Base-by-base conservation (phyloP, 2,329 filamentous ascomycete species). In the Fusarium longipes region DNA sequence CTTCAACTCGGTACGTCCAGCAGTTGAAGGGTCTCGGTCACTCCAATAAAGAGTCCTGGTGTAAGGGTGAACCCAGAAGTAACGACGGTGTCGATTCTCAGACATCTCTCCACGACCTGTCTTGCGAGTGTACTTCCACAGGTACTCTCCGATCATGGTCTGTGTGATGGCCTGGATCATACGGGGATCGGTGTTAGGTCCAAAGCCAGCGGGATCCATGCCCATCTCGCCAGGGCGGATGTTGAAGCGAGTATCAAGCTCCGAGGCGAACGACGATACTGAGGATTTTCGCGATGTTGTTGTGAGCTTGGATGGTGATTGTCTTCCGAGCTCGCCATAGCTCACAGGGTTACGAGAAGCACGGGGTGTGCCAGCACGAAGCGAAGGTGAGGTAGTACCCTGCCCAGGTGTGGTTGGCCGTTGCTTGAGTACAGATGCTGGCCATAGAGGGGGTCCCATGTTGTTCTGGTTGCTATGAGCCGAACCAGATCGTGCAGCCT, bases 151-250 rank as follows among this genome's bases (percentile, higher is more conserved):
- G 75, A 99, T 98, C 96, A 99, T 99, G 18, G 96, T 98, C 79
- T 99, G 95, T 3, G 96, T 99, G 69, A 99, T 97, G 47, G 96
- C 96, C 81, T 97, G 93, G 71, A 99, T 98, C 93, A 99, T 97
- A 72, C 95, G 92, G 65, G 95, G 95, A 80, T 99, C 96, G 7
- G 93, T 97, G 66, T 87, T 87, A 20, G 89, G 83, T 11, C 88
- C 87, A 62, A 96, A 86, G 15, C 89, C 90, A 44, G 82, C 79
- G 8, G 82, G 73, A 42, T 81, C 81, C 53, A 88, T 82, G 42
- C 82, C 81, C 76, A 86, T 82, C 49, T 86, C 86, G 57, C 86
- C 80, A 12, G 87, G 85, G 38, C 75, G 78, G 56, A 93, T 90
- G 75, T 96, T 93, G 83, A 99, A 98, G 38, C 95, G 88, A 61